Evolutionary conservation across 83 land plant genomes (phyloP).

Genomic region (Larix sibirica): DNA sequence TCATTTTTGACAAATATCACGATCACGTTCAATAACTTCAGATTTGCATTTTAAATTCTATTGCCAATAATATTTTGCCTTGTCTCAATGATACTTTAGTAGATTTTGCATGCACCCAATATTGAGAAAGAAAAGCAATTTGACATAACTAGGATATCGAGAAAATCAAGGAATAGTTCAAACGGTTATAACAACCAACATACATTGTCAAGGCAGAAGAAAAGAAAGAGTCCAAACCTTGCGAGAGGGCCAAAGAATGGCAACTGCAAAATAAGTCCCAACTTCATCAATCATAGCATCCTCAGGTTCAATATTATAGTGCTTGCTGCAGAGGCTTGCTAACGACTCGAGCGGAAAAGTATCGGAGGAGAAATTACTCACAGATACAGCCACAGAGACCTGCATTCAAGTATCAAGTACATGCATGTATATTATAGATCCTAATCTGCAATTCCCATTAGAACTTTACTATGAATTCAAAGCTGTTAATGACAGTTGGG

Average conservation of each 20-base stretch:
- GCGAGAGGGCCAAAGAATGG: conserved; percentile 51
- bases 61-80: too few species aligned
- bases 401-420: conserved; percentile 17
- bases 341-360: conserved; percentile 32
- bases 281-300: conserved; percentile 8
- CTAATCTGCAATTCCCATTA: background rate
- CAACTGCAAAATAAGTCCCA: conserved; percentile 63
- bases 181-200: background rate
- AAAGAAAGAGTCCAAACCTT: conserved; percentile 39
- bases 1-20: background rate
- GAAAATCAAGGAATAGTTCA: background rate
- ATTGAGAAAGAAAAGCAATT: background rate
- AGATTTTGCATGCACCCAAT: background rate
- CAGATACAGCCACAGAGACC: conserved; percentile 48
- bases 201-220: background rate
- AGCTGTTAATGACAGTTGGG: too few species aligned
- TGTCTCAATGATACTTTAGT: background rate
- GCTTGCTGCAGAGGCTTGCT: conserved; percentile 20
- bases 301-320: conserved; percentile 17
- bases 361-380: background rate
- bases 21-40: background rate
- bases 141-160: background rate
- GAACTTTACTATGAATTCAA: background rate
- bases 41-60: background rate
- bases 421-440: background rate